phyloP scores from a whole-genome alignment of 2,329 filamentous ascomycete genomes.

The Cercospora zeina region DNA sequence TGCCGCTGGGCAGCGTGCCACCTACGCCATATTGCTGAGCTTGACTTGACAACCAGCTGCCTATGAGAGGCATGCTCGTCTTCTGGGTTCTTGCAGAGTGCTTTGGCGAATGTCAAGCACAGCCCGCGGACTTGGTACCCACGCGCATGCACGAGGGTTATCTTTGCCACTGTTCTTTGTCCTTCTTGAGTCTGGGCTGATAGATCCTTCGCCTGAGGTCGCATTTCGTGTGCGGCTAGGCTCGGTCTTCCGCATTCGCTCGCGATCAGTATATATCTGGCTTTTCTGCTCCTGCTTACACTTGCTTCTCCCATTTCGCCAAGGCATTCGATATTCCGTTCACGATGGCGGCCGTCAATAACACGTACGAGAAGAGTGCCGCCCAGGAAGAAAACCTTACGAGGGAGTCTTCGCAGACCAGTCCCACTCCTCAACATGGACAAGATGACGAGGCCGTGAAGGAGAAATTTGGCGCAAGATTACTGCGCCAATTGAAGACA shows the following conservation, averaged over 20 bases:
- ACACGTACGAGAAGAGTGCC: slow-evolving; percentile 17
- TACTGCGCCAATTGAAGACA: slow-evolving; percentile 44
- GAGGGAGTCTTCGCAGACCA: slow-evolving; percentile 10
- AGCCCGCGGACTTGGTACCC: slow-evolving; percentile 6
- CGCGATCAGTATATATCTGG: not conserved
- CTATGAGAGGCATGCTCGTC: not conserved
- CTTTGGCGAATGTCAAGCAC: slow-evolving; percentile 4
- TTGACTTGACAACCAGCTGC: slow-evolving; percentile 7
- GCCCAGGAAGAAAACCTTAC: not conserved
- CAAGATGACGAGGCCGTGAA: slow-evolving; percentile 12
- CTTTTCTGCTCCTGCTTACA: not conserved
- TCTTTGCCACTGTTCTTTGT: slow-evolving; percentile 5
- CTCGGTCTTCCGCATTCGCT: not conserved
- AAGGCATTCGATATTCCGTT: not conserved
- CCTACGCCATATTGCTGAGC: slow-evolving; percentile 6
- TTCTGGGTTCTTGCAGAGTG: not conserved
- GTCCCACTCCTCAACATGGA: not conserved
- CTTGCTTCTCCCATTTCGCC: not conserved
- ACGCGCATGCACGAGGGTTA: not conserved
- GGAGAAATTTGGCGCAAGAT: slow-evolving; percentile 29
- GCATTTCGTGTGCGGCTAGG: not conserved
- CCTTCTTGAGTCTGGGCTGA: slow-evolving; percentile 1
- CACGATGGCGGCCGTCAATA: slow-evolving; percentile 2
- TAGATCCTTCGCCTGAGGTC: slow-evolving; percentile 9
- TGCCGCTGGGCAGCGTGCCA: not conserved